Evolutionary conservation across 805 yeast species (phyloP).

Genomic region (Brettanomyces sp.): DNA sequence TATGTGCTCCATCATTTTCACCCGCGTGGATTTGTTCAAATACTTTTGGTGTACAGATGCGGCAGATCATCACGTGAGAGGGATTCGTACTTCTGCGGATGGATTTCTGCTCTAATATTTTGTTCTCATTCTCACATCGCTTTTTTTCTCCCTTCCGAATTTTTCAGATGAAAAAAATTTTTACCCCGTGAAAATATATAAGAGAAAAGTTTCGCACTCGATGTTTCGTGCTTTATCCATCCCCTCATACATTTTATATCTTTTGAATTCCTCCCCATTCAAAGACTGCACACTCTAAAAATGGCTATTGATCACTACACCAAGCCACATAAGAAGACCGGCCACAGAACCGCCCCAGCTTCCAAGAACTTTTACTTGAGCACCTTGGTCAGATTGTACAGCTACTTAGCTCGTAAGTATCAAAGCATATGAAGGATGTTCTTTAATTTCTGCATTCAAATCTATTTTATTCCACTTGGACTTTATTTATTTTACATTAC

Average conservation of each 20-base stretch:
- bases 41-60: background rate
- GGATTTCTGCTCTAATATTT: too few species aligned
- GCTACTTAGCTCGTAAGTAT: slow-evolving; percentile 98
- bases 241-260: background rate
- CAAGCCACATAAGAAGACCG: slow-evolving; percentile 91
- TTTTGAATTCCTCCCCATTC: slow-evolving; percentile 2
- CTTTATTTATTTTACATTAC: background rate
- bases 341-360: slow-evolving; percentile 99
- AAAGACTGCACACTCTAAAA: slow-evolving; percentile 16
- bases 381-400: slow-evolving; percentile 94
- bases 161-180: background rate
- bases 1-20: background rate
- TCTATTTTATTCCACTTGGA: slow-evolving; percentile 3
- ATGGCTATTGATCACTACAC: slow-evolving; percentile 98
- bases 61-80: background rate
- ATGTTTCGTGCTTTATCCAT: background rate
- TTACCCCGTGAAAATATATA: slow-evolving; percentile 1
- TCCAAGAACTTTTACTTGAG: slow-evolving; percentile 98
- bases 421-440: slow-evolving; percentile 2
- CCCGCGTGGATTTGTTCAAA: too few species aligned
- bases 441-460: slow-evolving; percentile 17
- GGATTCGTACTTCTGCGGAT: background rate
- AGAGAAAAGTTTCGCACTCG: background rate
- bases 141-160: background rate
- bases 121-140: too few species aligned